Evolutionary conservation across 2,329 filamentous ascomycete species (phyloP).

Genomic region (Pseudogymnoascus verrucosus): DNA sequence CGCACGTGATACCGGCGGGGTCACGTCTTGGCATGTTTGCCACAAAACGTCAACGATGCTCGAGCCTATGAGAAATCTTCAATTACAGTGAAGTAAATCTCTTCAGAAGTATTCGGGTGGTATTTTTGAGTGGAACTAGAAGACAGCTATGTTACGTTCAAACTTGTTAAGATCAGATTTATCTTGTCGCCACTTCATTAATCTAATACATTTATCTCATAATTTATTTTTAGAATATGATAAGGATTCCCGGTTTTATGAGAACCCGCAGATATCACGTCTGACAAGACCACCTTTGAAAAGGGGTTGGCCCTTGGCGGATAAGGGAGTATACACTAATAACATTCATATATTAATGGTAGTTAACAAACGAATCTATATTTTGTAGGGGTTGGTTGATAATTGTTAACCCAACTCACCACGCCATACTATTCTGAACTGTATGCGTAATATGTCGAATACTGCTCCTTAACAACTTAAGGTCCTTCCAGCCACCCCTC

Average conservation of each 20-base stretch:
- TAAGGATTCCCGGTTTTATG: not conserved
- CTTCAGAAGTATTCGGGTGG: not conserved
- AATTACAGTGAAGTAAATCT: not conserved
- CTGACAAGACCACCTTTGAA: too few species aligned
- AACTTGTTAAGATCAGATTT: not conserved
- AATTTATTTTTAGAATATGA: not conserved
- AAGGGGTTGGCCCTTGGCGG: too few species aligned
- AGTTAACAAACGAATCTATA: not conserved
- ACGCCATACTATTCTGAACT: not conserved
- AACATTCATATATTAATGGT: not conserved
- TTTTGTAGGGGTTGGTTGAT: not conserved
- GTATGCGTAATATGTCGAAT: not conserved
- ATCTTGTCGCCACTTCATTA: not conserved
- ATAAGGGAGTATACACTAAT: not conserved
- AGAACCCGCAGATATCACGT: not conserved
- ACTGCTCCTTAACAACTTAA: not conserved
- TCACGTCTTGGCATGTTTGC: slow-evolving; percentile 1
- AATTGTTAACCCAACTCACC: not conserved
- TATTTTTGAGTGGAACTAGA: not conserved
- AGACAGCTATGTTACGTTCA: not conserved
- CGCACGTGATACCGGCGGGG: not conserved
- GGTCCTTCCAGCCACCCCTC: not conserved
- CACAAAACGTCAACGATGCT: not conserved
- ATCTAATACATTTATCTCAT: not conserved
- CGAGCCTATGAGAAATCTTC: slow-evolving; percentile 1